Evolutionary conservation across 768 basidiomycete species (phyloP).

Genomic region (Hydnum rufescens): DNA sequence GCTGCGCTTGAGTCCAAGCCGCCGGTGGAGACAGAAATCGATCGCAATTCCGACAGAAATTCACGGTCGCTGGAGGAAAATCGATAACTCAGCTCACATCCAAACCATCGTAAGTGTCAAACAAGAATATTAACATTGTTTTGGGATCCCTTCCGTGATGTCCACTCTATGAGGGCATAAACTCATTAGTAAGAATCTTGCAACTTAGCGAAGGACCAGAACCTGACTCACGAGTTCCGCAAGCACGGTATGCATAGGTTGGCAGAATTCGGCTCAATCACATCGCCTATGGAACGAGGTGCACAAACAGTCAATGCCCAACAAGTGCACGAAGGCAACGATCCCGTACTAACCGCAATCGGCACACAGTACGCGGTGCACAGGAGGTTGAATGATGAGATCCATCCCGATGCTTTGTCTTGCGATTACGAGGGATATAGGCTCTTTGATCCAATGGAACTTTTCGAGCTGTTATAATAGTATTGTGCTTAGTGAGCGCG

Average conservation of each 20-base stretch:
- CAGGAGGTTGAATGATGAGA: slow-evolving; percentile 49
- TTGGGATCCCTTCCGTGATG: slow-evolving; percentile 95
- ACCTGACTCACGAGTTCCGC: slow-evolving; percentile 49
- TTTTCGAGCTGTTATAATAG: too few species aligned
- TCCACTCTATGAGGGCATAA: slow-evolving; percentile 40
- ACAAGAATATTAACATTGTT: slow-evolving; percentile 37
- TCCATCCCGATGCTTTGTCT: slow-evolving; percentile 62
- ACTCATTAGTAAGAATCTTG: slow-evolving; percentile 1
- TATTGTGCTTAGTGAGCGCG: too few species aligned
- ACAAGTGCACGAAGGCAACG: not conserved
- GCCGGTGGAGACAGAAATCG: slow-evolving; percentile 82
- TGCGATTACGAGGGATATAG: too few species aligned
- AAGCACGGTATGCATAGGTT: slow-evolving; percentile 82
- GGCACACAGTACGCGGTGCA: slow-evolving; percentile 72
- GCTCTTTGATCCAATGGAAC: too few species aligned
- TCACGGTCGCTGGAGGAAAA: slow-evolving; percentile 44
- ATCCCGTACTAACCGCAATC: slow-evolving; percentile 45
- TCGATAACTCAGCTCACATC: not conserved
- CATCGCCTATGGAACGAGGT: slow-evolving; percentile 33
- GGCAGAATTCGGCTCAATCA: slow-evolving; percentile 80
- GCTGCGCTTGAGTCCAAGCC: slow-evolving; percentile 67
- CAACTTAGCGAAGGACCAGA: not conserved
- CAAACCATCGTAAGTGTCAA: not conserved
- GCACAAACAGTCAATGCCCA: not conserved
- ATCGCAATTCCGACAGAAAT: slow-evolving; percentile 91